These are phyloP conservation scores for Wickerhamomyces canadensis DNA, from an alignment of 805 yeast species.

Conservation along the genomic window DNA sequence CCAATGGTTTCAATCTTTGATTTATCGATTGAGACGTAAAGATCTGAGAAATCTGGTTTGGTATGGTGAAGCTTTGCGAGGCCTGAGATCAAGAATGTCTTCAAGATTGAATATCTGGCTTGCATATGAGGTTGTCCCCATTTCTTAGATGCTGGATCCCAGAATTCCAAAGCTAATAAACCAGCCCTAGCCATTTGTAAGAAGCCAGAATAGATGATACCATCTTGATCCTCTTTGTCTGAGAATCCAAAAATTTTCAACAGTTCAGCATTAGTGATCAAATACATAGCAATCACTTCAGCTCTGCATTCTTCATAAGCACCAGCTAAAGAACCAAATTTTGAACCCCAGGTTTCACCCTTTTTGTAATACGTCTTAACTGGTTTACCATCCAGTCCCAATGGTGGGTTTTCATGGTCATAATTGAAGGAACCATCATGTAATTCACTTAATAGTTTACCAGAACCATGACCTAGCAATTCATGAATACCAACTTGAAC, in stretches of 20 bases:
- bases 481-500: constrained; percentile 94
- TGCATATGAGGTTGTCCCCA: constrained; percentile 98
- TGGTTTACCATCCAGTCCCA: constrained; percentile 55
- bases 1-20: constrained; percentile 64
- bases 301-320: constrained; percentile 93
- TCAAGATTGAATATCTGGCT: constrained; percentile 82
- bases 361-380: constrained; percentile 64
- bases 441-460: constrained; percentile 63
- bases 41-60: constrained; percentile 47
- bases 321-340: constrained; percentile 78
- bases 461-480: constrained; percentile 86
- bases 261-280: constrained; percentile 62
- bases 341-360: constrained; percentile 88
- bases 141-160: constrained; percentile 76
- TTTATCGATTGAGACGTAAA: constrained; percentile 54
- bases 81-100: constrained; percentile 60
- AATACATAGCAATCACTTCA: constrained; percentile 80
- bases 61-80: constrained; percentile 51
- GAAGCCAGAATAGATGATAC: constrained; percentile 61
- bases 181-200: constrained; percentile 89
- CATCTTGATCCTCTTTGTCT: constrained; percentile 52
- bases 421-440: constrained; percentile 66
- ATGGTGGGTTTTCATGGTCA: constrained; percentile 57
- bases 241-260: constrained; percentile 69
- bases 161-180: constrained; percentile 71